Percentiles rank a stretch among this genome's conserved stretches.
phyloP scores from a whole-genome alignment of 768 basidiomycete species.

The Suillus discolor region DNA sequence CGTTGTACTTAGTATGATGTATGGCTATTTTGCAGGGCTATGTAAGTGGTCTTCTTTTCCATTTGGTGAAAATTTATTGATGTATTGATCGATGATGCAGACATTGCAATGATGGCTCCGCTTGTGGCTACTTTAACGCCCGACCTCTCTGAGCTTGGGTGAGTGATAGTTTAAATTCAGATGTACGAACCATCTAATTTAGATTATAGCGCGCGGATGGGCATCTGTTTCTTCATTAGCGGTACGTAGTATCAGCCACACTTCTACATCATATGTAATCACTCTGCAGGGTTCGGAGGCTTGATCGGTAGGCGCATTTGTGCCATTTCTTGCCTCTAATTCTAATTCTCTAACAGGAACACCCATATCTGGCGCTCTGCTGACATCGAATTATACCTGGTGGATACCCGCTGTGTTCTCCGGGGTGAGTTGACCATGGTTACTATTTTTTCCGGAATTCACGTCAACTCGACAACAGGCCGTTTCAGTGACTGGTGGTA shows the following conservation, averaged over 20 bases:
- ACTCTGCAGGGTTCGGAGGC: slow-evolving; percentile 24
- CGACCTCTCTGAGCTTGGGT: slow-evolving; percentile 20
- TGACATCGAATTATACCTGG: slow-evolving; percentile 54
- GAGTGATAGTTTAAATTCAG: slow-evolving; percentile 6
- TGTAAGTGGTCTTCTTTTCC: slow-evolving; percentile 19
- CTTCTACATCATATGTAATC: background rate
- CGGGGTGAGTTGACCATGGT: slow-evolving; percentile 33
- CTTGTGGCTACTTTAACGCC: slow-evolving; percentile 45
- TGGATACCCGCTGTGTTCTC: slow-evolving; percentile 34
- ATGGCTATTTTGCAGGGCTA: slow-evolving; percentile 47
- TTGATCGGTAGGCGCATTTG: slow-evolving; percentile 21
- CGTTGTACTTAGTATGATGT: slow-evolving; percentile 41
- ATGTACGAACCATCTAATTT: slow-evolving; percentile 5
- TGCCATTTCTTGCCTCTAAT: slow-evolving; percentile 9
- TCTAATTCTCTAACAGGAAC: slow-evolving; percentile 40
- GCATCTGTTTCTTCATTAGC: slow-evolving; percentile 50
- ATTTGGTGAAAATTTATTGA: background rate
- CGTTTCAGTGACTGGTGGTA: background rate
- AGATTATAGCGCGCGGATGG: slow-evolving; percentile 38
- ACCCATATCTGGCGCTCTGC: slow-evolving; percentile 60
- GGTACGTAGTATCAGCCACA: slow-evolving; percentile 31
- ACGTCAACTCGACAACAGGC: background rate
- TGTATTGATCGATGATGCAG: slow-evolving; percentile 16
- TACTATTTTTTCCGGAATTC: background rate
- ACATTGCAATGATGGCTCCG: slow-evolving; percentile 44